Base-by-base conservation (phyloP, 2,329 filamentous ascomycete genomes). In the Xylariaceae sp. region DNA sequence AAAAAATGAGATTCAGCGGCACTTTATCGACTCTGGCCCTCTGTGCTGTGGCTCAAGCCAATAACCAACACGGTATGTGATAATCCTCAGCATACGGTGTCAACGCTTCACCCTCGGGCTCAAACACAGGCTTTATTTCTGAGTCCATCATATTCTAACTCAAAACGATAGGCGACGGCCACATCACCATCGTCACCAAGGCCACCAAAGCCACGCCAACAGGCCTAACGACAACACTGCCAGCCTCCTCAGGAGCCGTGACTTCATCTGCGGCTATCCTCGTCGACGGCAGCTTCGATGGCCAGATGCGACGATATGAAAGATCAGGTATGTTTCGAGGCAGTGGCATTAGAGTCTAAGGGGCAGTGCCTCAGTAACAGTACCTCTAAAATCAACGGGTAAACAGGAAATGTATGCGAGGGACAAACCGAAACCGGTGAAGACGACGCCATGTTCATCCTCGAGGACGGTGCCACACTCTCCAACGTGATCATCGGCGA, bases 401-500 rank as follows among this genome's bases (percentile, higher is more conserved):
- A 19, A 34, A 53, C 4, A 47, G 61, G 56, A 40, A 56, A 56
- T 2, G 53, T 46, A 12, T 65, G 63, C 54, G 46, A 59, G n/a
- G 61, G 58, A 6, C 63, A 65, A 35, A 45, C 26, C 1, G 62
- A 65, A 55, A 60, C 58, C 19, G 62, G 64, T 11, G 60, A 64
- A 40, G 26, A 48, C 0, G 62, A 63, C 47, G 59, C 63, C 32
- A 61, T 65, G 47, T 63, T 64, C 52, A 49, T 58, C 41, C 58
- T 63, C 47, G 67, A 73, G 54, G 57, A 67, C 0, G 74, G 75
- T 1, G 75, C 74, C 6, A 73, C 71, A 1, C 68, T 78, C 45
- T 72, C 67, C 54, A 78, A 77, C 53, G 75, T 73, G 43, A 76
- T 76, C 56, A 77, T 77, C 31, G 75, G 75, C 56, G 66, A 68